Evolutionary conservation across 1,284 basidiomycete genomes (phyloP).

Genomic region (Trichosporon sp.): DNA sequence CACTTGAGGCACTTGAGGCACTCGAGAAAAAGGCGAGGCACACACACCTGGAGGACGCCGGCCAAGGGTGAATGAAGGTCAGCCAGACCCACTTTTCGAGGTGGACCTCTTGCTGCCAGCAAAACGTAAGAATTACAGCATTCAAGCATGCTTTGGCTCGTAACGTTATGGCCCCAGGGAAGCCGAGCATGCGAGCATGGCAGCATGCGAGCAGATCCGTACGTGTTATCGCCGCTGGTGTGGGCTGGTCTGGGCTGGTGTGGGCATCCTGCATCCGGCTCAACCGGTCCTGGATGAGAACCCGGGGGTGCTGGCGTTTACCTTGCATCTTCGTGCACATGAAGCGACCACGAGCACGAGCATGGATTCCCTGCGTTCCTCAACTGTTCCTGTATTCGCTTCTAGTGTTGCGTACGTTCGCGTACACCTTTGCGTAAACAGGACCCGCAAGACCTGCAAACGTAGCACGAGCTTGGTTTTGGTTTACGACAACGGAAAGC

Average conservation of each 20-base stretch:
- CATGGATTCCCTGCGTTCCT: neutral
- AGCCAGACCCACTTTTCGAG: constrained; percentile 1
- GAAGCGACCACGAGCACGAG: neutral
- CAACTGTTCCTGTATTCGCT: neutral
- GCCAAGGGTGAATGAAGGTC: neutral
- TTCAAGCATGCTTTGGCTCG: constrained; percentile 12
- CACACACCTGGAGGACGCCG: no score
- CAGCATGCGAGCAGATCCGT: no score
- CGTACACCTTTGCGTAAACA: neutral
- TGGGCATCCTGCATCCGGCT: no score
- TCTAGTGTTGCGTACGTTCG: neutral
- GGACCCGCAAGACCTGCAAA: no score
- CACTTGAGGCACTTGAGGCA: neutral
- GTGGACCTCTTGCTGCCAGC: neutral
- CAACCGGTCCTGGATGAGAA: no score
- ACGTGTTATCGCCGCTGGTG: neutral
- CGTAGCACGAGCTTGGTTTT: no score
- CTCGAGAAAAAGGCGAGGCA: neutral
- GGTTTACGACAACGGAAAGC: no score
- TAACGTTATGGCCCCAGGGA: constrained; percentile 5
- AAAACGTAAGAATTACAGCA: constrained; percentile 5
- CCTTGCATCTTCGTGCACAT: neutral
- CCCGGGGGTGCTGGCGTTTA: no score
- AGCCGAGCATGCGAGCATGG: neutral
- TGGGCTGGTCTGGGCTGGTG: no score